Conservation (phyloP, 306 rosid genomes). For the Acmispon strigosus region DNA sequence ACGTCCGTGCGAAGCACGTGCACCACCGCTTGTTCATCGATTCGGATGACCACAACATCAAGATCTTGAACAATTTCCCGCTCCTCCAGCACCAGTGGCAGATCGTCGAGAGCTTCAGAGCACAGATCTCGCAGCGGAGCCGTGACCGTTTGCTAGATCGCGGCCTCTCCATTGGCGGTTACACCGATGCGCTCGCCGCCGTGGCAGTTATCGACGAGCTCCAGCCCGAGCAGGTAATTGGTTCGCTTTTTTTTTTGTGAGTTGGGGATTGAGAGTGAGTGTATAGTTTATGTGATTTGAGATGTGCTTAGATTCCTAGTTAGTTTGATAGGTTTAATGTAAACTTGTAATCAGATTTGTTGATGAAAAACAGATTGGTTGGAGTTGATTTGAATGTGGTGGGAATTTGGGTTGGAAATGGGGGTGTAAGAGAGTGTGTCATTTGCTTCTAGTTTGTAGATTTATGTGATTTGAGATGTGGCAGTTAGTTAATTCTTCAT, state of each 20-base stretch:
- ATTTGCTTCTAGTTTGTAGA: neutral
- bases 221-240: slow-evolving; percentile 50
- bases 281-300: neutral
- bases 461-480: neutral
- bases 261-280: neutral
- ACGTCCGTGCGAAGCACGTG: slow-evolving; percentile 75
- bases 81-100: slow-evolving; percentile 98
- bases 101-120: slow-evolving; percentile 84
- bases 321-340: no score
- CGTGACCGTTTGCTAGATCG: slow-evolving; percentile 75
- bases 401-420: neutral
- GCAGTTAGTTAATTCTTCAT: neutral
- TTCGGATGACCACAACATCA: slow-evolving; percentile 24
- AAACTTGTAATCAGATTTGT: neutral
- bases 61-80: slow-evolving; percentile 62
- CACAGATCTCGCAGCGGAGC: slow-evolving; percentile 93
- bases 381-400: neutral
- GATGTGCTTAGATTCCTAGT: neutral
- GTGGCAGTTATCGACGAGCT: slow-evolving; percentile 75
- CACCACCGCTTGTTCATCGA: slow-evolving; percentile 32
- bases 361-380: neutral
- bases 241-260: neutral
- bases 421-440: neutral
- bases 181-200: slow-evolving; percentile 87
- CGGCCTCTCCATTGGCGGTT: slow-evolving; percentile 50